These are phyloP conservation scores for Apocynum venetum DNA, from an alignment of 257 asterid genomes.

Conservation along the genomic window DNA sequence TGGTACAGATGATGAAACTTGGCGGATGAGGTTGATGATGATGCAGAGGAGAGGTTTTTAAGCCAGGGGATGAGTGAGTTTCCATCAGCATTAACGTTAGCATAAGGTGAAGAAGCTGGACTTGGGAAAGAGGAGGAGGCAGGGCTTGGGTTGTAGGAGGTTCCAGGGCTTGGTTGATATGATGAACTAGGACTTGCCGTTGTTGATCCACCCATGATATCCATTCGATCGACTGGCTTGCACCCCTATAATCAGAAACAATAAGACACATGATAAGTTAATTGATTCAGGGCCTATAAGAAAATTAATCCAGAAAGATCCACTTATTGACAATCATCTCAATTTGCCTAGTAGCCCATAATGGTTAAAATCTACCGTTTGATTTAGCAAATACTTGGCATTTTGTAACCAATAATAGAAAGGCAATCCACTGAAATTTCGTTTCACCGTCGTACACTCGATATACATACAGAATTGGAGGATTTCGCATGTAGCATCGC, in stretches of 20 bases:
- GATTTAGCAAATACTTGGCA: neutral
- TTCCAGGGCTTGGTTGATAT: constrained; percentile 47
- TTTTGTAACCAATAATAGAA: no score
- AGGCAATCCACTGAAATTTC: no score
- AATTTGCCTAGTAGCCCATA: neutral
- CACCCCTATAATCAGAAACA: constrained; percentile 37
- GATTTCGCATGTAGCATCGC: no score
- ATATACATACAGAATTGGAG: no score
- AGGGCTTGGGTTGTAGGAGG: constrained; percentile 51
- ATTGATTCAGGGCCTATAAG: neutral
- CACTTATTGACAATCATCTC: neutral
- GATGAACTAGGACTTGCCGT: constrained; percentile 54
- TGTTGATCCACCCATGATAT: constrained; percentile 49
- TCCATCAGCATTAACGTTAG: constrained; percentile 38
- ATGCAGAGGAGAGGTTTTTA: constrained; percentile 52
- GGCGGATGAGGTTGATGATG: constrained; percentile 42
- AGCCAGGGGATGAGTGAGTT: constrained; percentile 79
- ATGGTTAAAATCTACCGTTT: neutral
- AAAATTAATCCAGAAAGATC: neutral
- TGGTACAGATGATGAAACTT: constrained; percentile 40
- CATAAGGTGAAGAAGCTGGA: constrained; percentile 46
- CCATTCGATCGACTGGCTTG: constrained; percentile 55
- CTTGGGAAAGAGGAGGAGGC: constrained; percentile 58
- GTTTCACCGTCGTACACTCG: no score
- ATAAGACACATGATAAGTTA: neutral